Evolutionary conservation across 208 protist genomes (phyloP).

Genomic region (Zelonia costaricensis): DNA sequence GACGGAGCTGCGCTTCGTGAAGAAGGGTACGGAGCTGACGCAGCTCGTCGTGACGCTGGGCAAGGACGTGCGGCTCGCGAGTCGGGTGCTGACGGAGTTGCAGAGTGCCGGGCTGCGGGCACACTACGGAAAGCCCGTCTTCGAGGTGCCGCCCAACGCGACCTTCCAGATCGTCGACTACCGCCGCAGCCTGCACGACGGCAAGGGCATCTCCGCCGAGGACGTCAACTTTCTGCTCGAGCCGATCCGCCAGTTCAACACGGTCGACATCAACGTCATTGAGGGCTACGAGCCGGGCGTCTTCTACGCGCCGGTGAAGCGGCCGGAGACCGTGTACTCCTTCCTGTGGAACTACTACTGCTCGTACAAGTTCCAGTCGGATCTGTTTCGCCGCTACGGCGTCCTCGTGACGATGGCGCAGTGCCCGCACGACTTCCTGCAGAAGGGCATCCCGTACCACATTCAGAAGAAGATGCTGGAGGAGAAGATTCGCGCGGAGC

Average conservation of each 20-base stretch:
- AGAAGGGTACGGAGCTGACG: constrained; percentile 62
- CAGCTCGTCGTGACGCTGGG: constrained; percentile 83
- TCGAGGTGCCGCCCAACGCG: constrained; percentile 55
- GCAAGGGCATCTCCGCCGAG: constrained; percentile 60
- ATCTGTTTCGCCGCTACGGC: constrained; percentile 70
- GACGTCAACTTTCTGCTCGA: constrained; percentile 59
- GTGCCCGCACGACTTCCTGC: constrained; percentile 77
- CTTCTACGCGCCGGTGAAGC: constrained; percentile 80
- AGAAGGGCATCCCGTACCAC: constrained; percentile 55
- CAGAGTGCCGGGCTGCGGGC: constrained; percentile 54
- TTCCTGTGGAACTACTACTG: constrained; percentile 80
- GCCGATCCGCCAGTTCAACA: constrained; percentile 44
- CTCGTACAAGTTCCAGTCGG: constrained; percentile 70
- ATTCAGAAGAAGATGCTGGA: constrained; percentile 54
- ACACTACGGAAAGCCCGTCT: constrained; percentile 52
- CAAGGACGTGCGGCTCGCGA: constrained; percentile 53
- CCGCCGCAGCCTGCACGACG: constrained; percentile 41
- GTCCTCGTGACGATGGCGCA: constrained; percentile 82
- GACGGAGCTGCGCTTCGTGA: constrained; percentile 79
- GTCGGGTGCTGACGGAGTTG: constrained; percentile 52
- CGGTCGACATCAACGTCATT: constrained; percentile 70
- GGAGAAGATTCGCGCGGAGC: constrained; percentile 31
- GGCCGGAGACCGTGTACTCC: constrained; percentile 70
- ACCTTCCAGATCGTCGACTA: constrained; percentile 86
- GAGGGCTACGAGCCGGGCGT: constrained; percentile 75